Conservation (phyloP, 2,329 filamentous ascomycete species). For the Calonectria fujianensis region DNA sequence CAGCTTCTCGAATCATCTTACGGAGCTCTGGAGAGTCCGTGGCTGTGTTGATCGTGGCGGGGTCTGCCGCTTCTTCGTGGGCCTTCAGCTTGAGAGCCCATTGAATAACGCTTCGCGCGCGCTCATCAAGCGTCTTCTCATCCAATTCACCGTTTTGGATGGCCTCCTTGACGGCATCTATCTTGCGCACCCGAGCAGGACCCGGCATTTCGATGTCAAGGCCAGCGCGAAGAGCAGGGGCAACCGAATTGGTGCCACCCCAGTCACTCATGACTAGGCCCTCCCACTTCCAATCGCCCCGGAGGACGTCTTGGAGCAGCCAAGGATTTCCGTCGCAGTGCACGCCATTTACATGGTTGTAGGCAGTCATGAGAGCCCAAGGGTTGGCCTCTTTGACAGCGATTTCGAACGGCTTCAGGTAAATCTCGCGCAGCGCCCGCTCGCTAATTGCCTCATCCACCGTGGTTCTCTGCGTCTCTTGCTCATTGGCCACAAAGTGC, state of each 20-base stretch:
- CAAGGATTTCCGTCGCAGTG: conserved; percentile 15
- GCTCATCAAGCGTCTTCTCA: not conserved
- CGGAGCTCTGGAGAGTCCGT: conserved; percentile 15
- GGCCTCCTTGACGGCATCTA: not conserved
- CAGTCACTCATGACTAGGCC: conserved; percentile 18
- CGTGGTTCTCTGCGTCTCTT: conserved; percentile 56
- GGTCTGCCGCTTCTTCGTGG: conserved; percentile 8
- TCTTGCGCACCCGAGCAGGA: conserved; percentile 10
- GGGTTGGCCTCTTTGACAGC: conserved; percentile 64
- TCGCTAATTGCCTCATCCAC: conserved; percentile 57
- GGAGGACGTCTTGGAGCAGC: conserved; percentile 15
- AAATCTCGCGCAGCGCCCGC: conserved; percentile 62
- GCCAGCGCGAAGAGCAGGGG: not conserved
- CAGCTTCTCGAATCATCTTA: conserved; percentile 4
- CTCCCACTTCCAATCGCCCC: conserved; percentile 13
- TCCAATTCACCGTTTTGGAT: not conserved
- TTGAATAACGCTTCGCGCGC: not conserved
- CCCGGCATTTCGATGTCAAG: conserved; percentile 11
- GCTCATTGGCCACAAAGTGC: conserved; percentile 68
- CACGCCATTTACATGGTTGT: conserved; percentile 56
- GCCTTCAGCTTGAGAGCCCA: conserved; percentile 12
- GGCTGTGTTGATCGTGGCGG: not conserved
- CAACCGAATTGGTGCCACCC: conserved; percentile 11
- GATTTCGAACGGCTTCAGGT: conserved; percentile 67
- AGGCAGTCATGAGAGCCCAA: conserved; percentile 68